phyloP scores from a whole-genome alignment of 2,329 filamentous ascomycete species.

The Dactylellina parvicollis region DNA sequence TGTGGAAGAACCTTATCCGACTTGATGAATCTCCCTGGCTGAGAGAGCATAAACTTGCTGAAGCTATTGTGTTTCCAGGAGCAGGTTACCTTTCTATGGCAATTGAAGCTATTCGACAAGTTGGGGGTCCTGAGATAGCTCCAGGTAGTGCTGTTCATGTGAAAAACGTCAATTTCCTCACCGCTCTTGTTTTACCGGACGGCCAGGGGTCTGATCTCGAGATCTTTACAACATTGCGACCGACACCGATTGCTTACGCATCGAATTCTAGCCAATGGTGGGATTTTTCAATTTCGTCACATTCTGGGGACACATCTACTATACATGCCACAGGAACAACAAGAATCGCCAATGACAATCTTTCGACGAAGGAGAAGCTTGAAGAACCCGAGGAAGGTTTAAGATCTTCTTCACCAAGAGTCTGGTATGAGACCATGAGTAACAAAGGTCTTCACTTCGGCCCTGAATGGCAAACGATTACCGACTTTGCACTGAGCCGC shows the following conservation, averaged over 20 bases:
- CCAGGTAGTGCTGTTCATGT: conserved; percentile 40
- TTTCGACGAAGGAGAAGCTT: background rate
- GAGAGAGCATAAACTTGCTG: conserved; percentile 62
- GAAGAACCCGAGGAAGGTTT: background rate
- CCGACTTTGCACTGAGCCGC: conserved; percentile 42
- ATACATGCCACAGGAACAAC: conserved; percentile 7
- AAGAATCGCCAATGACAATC: background rate
- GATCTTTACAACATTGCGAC: conserved; percentile 23
- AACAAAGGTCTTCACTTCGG: conserved; percentile 55
- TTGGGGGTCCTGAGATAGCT: background rate
- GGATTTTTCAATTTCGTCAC: conserved; percentile 32
- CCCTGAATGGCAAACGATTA: conserved; percentile 52
- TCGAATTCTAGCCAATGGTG: conserved; percentile 16
- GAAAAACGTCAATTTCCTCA: conserved; percentile 58
- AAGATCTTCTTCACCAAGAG: background rate
- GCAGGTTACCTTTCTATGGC: conserved; percentile 64
- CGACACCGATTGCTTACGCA: conserved; percentile 8
- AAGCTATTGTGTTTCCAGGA: conserved; percentile 62
- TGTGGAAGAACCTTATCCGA: conserved; percentile 63
- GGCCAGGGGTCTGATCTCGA: background rate
- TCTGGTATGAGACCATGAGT: conserved; percentile 55
- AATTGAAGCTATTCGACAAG: conserved; percentile 61
- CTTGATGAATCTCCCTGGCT: conserved; percentile 64
- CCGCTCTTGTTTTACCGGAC: conserved; percentile 59
- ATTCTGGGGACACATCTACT: conserved; percentile 21